Conservation (phyloP, 2,329 filamentous ascomycete species). For the Diplocarpon rosae region DNA sequence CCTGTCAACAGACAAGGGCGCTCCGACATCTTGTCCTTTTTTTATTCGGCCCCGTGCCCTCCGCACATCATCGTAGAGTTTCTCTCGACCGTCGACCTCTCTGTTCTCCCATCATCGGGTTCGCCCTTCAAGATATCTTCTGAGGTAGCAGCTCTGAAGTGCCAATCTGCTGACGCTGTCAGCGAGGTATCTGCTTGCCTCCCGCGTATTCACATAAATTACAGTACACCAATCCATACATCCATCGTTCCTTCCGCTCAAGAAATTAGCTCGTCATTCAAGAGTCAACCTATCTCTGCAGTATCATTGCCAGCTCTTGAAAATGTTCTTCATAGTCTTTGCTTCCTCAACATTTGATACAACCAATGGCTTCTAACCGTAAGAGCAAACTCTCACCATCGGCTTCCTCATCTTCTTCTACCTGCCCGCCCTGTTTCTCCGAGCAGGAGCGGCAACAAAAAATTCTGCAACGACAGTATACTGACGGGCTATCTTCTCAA, state of each 20-base stretch:
- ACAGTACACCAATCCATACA: not conserved
- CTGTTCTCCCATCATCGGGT: too few relatives aligned
- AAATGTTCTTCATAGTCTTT: not conserved
- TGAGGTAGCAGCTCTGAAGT: too few relatives aligned
- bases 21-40: too few relatives aligned
- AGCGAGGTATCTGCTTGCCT: too few relatives aligned
- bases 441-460: not conserved
- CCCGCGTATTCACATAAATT: not conserved
- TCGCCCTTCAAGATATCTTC: too few relatives aligned
- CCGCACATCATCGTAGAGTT: too few relatives aligned
- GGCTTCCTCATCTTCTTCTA: conserved; percentile 1
- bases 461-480: not conserved
- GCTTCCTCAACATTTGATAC: not conserved
- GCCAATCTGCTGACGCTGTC: too few relatives aligned
- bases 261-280: not conserved
- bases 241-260: not conserved
- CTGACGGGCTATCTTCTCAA: conserved; percentile 1
- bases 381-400: conserved; percentile 5
- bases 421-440: not conserved
- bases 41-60: too few relatives aligned
- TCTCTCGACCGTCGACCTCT: too few relatives aligned
- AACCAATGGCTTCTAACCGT: conserved; percentile 8
- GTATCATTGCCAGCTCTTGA: too few relatives aligned
- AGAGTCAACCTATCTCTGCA: too few relatives aligned
- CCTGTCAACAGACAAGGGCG: too few relatives aligned